These are phyloP conservation scores for Sideroxylon spinosum DNA, from an alignment of 179 eudicot genomes.

Conservation along the genomic window DNA sequence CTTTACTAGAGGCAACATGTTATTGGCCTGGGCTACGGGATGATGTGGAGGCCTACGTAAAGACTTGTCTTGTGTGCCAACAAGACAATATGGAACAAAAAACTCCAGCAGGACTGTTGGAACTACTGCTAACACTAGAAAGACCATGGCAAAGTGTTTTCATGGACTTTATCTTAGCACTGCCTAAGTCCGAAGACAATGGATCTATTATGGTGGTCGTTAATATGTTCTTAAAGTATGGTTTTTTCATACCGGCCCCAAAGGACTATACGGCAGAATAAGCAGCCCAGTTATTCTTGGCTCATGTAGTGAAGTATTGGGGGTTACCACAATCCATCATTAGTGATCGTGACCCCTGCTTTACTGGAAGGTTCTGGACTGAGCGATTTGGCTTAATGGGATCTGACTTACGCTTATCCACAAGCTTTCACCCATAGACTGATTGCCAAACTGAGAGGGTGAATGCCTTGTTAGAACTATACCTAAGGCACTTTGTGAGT, in stretches of 20 bases:
- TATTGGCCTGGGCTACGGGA: constrained; percentile 11
- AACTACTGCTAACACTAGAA: not conserved
- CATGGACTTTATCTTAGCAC: not conserved
- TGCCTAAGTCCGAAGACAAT: not conserved
- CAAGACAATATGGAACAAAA: constrained; percentile 17
- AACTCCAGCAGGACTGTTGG: not conserved
- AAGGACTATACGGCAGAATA: not conserved
- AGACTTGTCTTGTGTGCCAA: constrained; percentile 17
- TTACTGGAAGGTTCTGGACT: not conserved
- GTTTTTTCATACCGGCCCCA: not conserved
- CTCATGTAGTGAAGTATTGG: not conserved
- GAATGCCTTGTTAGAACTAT: not conserved
- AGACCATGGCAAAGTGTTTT: not conserved
- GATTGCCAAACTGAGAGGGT: not conserved
- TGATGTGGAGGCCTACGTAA: not conserved
- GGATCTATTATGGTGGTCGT: constrained; percentile 10
- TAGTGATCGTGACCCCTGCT: not conserved
- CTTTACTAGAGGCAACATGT: not conserved
- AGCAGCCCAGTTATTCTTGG: not conserved
- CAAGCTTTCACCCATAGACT: not conserved
- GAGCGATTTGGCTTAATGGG: not conserved
- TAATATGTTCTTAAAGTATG: not conserved
- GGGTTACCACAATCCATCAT: not conserved
- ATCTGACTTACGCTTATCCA: not conserved
- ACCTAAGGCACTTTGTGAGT: not conserved